Evolutionary conservation across 495 filamentous ascomycete species (phyloP).

Genomic region (Diplogelasinospora grovesii): DNA sequence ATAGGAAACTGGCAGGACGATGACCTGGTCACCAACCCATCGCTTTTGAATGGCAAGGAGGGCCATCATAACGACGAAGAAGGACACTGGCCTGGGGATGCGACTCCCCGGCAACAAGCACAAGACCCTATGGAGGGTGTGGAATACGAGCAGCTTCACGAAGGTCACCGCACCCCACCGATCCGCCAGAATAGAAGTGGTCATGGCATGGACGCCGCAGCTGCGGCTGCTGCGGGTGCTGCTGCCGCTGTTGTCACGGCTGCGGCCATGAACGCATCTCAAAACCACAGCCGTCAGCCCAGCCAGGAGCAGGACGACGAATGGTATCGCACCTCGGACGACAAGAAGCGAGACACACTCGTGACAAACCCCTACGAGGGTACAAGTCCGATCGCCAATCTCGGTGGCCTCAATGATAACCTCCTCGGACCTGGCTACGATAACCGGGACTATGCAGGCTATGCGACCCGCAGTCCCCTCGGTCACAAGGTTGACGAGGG

Average conservation of each 20-base stretch:
- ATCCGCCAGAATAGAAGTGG: constrained; percentile 10
- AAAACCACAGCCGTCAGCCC: constrained; percentile 38
- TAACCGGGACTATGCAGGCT: constrained; percentile 30
- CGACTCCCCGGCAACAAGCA: constrained; percentile 32
- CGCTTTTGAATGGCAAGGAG: constrained; percentile 30
- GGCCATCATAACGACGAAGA: constrained; percentile 27
- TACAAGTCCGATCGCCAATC: constrained; percentile 45
- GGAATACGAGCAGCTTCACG: constrained; percentile 23
- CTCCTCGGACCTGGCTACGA: constrained; percentile 37
- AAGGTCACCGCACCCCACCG: constrained; percentile 9
- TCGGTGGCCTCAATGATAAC: constrained; percentile 41
- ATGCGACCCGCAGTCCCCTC: constrained; percentile 40
- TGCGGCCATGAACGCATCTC: constrained; percentile 38
- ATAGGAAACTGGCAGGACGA: constrained; percentile 56
- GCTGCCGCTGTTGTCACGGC: background rate
- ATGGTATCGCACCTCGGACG: constrained; percentile 48
- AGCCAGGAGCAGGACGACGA: constrained; percentile 49
- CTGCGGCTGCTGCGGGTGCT: constrained; percentile 24
- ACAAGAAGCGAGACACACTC: constrained; percentile 50
- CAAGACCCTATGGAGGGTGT: constrained; percentile 25
- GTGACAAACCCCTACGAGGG: constrained; percentile 54
- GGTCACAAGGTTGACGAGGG: constrained; percentile 66
- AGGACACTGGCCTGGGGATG: constrained; percentile 32
- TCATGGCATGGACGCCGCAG: constrained; percentile 30
- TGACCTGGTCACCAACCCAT: constrained; percentile 41